Base-by-base conservation (phyloP, 495 filamentous ascomycete species). In the Delitschia confertaspora region DNA sequence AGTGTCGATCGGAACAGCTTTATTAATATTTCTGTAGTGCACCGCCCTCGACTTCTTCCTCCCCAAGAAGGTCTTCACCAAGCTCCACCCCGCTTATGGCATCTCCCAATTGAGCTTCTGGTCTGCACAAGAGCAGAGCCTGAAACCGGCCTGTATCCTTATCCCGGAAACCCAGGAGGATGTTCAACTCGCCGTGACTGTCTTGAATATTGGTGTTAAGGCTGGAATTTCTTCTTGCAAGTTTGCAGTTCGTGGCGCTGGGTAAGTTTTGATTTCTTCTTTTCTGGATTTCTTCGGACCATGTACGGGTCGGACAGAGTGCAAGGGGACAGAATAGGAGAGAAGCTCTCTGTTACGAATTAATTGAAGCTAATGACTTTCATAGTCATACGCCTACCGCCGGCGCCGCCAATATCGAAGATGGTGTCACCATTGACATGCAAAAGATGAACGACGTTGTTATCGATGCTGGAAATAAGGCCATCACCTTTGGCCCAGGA, bases 351-450 rank as follows among this genome's bases (percentile, higher is more conserved):
- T 22, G 17, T 17, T n/a, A 18, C 29, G 9, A 8, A 6, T 20
- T 19, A 21, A 9, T 5, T 11, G 10, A 41, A 30, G 36, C 30
- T 31, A 25, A 7, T 7, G n/a, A 7, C 26, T 13, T 21, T 35
- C 6, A 14, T 21, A 49, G 56, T 11, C 56, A 59, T 26, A 50
- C 56, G 7, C 53, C 56, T 26, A 30, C 43, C 1, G 49, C 48
- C 29, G 56, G 56, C 1, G 29, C 50, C 9, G 45, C 53, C 5
- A 59, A 57, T 25, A 59, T 59, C 16, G 32, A 60, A 7, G 47
- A 38, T 17, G 57, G 57, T 25, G 48, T 60, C 11, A 60, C 57
- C 9, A 57, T 60, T 13, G 57, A 60, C 36, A 24, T 58, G 13
- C 35, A 41, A 13, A 44, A 31, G 18, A 10, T 60, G 45, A 58